These are phyloP conservation scores for Tylopilus sp. DNA, from an alignment of 768 basidiomycete genomes.

Conservation along the genomic window DNA sequence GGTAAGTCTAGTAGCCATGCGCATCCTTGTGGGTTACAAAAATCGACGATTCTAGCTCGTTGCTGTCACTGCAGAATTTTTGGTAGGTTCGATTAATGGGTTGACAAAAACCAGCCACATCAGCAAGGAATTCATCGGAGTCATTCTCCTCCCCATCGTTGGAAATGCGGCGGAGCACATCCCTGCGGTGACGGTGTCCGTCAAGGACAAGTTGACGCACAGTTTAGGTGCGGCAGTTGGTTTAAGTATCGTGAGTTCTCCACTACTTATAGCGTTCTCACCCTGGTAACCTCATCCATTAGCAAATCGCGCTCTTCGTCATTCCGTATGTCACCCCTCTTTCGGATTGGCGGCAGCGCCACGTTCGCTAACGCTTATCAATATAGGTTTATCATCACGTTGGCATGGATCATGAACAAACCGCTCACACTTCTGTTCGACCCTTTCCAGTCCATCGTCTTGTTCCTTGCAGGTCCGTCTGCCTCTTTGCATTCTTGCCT, in stretches of 20 bases:
- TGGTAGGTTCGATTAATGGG: conserved; percentile 82
- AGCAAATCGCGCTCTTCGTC: conserved; percentile 86
- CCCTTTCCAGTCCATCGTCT: conserved; percentile 80
- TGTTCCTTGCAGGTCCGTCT: no score
- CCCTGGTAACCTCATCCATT: neutral
- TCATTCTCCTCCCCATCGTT: conserved; percentile 88
- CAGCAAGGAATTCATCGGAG: conserved; percentile 77
- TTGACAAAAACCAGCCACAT: conserved; percentile 57
- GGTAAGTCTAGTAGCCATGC: conserved; percentile 37
- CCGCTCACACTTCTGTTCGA: conserved; percentile 82
- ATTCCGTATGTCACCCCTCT: conserved; percentile 56
- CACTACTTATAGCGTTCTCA: neutral
- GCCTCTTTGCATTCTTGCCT: no score
- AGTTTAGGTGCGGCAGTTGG: conserved; percentile 90
- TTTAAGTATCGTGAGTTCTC: conserved; percentile 63
- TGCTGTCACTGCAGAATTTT: conserved; percentile 55
- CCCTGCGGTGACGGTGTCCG: conserved; percentile 88
- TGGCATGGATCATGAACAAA: conserved; percentile 82
- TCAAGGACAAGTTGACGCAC: conserved; percentile 85
- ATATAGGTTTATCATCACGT: conserved; percentile 69
- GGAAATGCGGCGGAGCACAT: conserved; percentile 91
- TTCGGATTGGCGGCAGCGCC: neutral
- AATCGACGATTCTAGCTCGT: conserved; percentile 41
- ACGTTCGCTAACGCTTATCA: no score
- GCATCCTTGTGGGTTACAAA: neutral